Evolutionary conservation across 2,329 filamentous ascomycete genomes (phyloP), one percentile per base, ranked within the genome.

Genomic region (Paecilomyces sp.): DNA sequence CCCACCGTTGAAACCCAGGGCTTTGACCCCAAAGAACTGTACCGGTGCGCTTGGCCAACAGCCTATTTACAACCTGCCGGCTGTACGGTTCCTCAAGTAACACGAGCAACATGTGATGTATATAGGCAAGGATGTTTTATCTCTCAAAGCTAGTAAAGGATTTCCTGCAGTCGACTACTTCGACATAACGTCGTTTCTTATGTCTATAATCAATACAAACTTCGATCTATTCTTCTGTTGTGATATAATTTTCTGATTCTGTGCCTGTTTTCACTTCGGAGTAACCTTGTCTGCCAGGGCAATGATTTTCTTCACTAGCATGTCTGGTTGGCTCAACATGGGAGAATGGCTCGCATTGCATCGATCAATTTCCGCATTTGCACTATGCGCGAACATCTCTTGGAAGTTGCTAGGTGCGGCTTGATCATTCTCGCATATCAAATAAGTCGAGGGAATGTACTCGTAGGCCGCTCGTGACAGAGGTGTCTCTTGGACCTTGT

Each of bases 381-480:
- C 47, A 28, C 15, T 31, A 6, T 13, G 12, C 1, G 60, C 58
- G 12, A 62, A 58, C 54, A 62, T 61, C 31, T 64, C 58, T 6
- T 57, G 56, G 24, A 61, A 58, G 13, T 54, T 31, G 18, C 53
- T n/a, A n/a, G 63, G 62, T 4, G 58, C 13, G 22, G 60, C 62
- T 18, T 57, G 57, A 50, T 66, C 65, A 12, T 57, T 62, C 15
- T 58, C 60, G 31, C 58, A 59, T 24, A 67, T 55, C 2, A 67
- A 56, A n/a, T 67, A 66, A 12, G 65, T 66, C 6, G 65, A 67
- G 11, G 63, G 63, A 8, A 64, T 56, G 34, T 64, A 66, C 8
- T 51, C 51, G 30, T 62, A 66, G 2, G 65, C 62, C 33, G 62
- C 58, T 1, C 56, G 58, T 11, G 56, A 61, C 11, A 63, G 18